Conservation (phyloP, 495 filamentous ascomycete species). For the Amniculicola lignicola region DNA sequence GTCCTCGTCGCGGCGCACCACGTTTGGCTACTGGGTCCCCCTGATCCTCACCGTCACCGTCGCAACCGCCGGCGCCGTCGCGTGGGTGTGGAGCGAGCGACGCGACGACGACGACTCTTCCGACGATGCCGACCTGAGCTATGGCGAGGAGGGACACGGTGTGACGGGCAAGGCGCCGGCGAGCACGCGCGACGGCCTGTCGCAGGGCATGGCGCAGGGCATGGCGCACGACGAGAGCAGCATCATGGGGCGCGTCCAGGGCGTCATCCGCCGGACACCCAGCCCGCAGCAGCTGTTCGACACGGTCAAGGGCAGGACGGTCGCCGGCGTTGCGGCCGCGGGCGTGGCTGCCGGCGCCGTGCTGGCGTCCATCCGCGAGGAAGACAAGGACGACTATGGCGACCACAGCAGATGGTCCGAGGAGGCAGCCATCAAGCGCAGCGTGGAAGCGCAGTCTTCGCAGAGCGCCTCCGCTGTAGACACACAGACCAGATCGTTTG, state of each 20-base stretch:
- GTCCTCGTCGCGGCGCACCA: constrained; percentile 62
- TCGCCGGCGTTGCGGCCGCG: constrained; percentile 78
- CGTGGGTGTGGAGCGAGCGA: constrained; percentile 92
- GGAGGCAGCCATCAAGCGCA: constrained; percentile 56
- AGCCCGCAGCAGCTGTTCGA: constrained; percentile 87
- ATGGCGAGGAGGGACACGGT: constrained; percentile 30
- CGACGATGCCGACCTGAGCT: constrained; percentile 36
- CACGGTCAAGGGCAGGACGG: constrained; percentile 69
- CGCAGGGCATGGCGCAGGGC: constrained; percentile 40
- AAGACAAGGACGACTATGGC: constrained; percentile 65
- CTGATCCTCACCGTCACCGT: constrained; percentile 78
- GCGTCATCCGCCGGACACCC: constrained; percentile 79
- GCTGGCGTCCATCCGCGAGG: constrained; percentile 81
- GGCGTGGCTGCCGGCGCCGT: constrained; percentile 73
- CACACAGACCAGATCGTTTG: constrained; percentile 31
- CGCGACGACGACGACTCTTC: constrained; percentile 64
- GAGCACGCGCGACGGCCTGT: constrained; percentile 32
- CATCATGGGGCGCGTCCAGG: constrained; percentile 73
- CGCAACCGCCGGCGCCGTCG: constrained; percentile 76
- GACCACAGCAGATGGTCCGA: constrained; percentile 85
- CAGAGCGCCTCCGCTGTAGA: constrained; percentile 29
- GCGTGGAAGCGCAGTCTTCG: constrained; percentile 28
- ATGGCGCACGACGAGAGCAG: constrained; percentile 49
- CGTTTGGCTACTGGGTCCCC: constrained; percentile 81
- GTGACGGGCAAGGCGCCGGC: constrained; percentile 36